Conservation (phyloP, 805 yeast genomes). For the Candida cerambycidarum region DNA sequence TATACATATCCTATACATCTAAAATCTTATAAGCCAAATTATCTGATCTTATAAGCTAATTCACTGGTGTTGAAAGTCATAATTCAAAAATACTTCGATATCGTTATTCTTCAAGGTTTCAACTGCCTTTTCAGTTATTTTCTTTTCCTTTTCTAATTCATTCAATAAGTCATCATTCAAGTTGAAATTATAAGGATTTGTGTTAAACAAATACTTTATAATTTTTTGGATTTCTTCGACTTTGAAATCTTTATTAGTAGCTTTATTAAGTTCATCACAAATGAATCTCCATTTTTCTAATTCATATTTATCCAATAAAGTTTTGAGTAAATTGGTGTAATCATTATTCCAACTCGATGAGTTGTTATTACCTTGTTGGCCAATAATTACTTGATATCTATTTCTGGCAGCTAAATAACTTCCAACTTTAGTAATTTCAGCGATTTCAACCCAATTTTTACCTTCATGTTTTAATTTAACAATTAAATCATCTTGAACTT, state of each 20-base stretch:
- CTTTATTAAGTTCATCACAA: conserved; percentile 59
- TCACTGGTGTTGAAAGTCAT: conserved; percentile 9
- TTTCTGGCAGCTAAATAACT: conserved; percentile 73
- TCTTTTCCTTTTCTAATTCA: conserved; percentile 39
- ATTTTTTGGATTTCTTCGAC: conserved; percentile 56
- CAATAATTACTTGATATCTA: conserved; percentile 76
- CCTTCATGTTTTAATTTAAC: conserved; percentile 61
- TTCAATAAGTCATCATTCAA: conserved; percentile 46
- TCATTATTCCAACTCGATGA: conserved; percentile 60
- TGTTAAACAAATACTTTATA: conserved; percentile 51
- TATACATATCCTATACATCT: not conserved
- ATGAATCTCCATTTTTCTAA: conserved; percentile 66
- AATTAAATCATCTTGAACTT: conserved; percentile 66
- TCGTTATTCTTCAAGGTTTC: conserved; percentile 17
- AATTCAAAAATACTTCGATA: conserved; percentile 15
- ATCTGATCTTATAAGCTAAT: no score
- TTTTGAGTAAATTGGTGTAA: conserved; percentile 52
- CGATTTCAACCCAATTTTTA: conserved; percentile 72
- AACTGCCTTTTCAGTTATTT: conserved; percentile 32
- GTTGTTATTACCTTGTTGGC: conserved; percentile 76
- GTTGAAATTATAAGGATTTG: conserved; percentile 58
- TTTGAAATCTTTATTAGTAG: conserved; percentile 50
- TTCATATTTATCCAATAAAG: conserved; percentile 66
- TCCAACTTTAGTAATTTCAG: conserved; percentile 61
- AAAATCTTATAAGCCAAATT: no score